A percentile compares a stretch with the other conserved stretches of the same genome.
Evolutionary conservation across 176 grass and related monocot species (phyloP).

Genomic region (Hyparrhenia diplandra): DNA sequence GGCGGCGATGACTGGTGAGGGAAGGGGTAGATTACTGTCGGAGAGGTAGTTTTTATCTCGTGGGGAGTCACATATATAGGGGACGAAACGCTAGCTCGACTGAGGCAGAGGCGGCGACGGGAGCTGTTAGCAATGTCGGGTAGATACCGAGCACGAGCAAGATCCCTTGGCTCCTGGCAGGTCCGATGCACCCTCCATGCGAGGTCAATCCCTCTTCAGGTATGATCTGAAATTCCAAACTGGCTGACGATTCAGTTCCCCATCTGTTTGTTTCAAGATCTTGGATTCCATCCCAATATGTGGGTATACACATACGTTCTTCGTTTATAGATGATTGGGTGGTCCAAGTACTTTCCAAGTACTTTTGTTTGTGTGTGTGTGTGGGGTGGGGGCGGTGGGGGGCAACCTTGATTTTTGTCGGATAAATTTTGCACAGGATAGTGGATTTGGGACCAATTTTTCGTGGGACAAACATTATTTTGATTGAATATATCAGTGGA

Average conservation of each 20-base stretch:
- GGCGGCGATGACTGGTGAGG: background rate
- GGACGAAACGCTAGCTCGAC: background rate
- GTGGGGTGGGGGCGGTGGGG: too few species aligned
- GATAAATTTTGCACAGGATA: background rate
- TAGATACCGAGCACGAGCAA: background rate
- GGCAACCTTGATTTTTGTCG: too few species aligned
- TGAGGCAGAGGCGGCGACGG: background rate
- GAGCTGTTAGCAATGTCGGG: background rate
- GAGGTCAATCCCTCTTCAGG: background rate
- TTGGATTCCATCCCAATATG: background rate
- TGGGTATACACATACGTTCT: background rate
- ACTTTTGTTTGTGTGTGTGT: too few species aligned
- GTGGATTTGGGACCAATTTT: background rate
- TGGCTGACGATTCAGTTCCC: background rate
- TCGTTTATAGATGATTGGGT: too few species aligned
- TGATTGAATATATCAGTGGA: background rate
- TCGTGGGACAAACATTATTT: background rate
- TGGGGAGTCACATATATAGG: background rate
- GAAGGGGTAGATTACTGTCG: background rate
- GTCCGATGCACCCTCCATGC: background rate
- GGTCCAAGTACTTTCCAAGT: too few species aligned
- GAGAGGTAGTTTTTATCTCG: too few species aligned
- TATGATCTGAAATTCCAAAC: background rate
- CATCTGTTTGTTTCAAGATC: background rate
- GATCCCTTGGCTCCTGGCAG: background rate